Percentiles rank a stretch among this genome's conserved stretches.
Conservation (phyloP, 1,284 basidiomycete species). For the Leccinum ponderosum region DNA sequence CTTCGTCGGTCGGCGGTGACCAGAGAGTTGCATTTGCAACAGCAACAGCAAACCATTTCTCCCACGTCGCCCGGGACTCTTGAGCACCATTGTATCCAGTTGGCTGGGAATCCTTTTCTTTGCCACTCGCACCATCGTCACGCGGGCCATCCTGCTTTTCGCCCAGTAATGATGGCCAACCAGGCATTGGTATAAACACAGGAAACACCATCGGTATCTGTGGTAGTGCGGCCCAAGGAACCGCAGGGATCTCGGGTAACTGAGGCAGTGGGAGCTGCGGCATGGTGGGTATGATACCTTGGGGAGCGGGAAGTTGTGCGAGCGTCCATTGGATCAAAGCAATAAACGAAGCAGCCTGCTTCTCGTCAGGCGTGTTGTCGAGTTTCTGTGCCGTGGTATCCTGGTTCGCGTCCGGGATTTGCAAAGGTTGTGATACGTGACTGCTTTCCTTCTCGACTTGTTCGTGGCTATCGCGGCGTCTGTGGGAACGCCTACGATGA, state of each 20-base stretch:
- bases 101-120: constrained; percentile 34
- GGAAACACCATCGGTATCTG: constrained; percentile 82
- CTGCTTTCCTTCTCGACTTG: constrained; percentile 21
- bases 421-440: constrained; percentile 6
- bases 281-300: constrained; percentile 55
- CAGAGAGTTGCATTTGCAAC: constrained; percentile 47
- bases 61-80: constrained; percentile 67
- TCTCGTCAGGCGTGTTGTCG: constrained; percentile 49
- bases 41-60: constrained; percentile 67
- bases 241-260: constrained; percentile 51
- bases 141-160: constrained; percentile 40
- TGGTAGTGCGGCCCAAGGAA: constrained; percentile 66
- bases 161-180: constrained; percentile 63
- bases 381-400: constrained; percentile 18
- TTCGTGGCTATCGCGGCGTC: constrained; percentile 32
- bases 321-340: constrained; percentile 75
- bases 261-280: constrained; percentile 59
- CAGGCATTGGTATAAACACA: constrained; percentile 68
- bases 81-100: constrained; percentile 49
- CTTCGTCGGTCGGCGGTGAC: constrained; percentile 47
- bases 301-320: constrained; percentile 64
- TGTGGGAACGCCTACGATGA: constrained; percentile 32
- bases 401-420: constrained; percentile 24
- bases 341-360: constrained; percentile 68
- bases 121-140: constrained; percentile 34